A percentile compares a stretch with the other conserved stretches of the same genome.
Conservation (phyloP, 495 filamentous ascomycete species). For the Apiosordaria backusii region DNA sequence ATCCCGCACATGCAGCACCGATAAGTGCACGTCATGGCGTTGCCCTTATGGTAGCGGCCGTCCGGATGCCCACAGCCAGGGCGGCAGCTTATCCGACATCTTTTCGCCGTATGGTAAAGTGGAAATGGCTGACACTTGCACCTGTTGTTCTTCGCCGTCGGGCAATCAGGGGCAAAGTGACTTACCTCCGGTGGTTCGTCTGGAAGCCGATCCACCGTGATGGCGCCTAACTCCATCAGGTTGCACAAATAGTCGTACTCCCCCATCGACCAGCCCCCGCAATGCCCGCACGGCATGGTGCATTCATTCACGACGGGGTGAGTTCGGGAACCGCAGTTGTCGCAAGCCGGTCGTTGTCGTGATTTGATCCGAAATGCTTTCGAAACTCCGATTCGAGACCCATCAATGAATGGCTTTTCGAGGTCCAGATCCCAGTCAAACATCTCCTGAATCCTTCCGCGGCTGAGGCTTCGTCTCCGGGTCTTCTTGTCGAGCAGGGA, state of each 20-base stretch:
- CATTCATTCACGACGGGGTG: slow-evolving; percentile 26
- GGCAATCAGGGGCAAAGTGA: slow-evolving; percentile 30
- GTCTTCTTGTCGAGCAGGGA: slow-evolving; percentile 32
- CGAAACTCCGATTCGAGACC: not conserved
- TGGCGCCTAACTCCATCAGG: not conserved
- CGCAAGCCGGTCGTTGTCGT: slow-evolving; percentile 23
- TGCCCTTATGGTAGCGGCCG: slow-evolving; percentile 25
- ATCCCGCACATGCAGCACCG: slow-evolving; percentile 44
- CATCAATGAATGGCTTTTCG: too few species aligned
- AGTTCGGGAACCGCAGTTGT: slow-evolving; percentile 33
- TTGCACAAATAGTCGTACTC: not conserved
- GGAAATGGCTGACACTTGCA: slow-evolving; percentile 42
- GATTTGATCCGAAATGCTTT: not conserved
- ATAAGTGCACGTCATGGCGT: slow-evolving; percentile 35
- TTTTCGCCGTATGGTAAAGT: slow-evolving; percentile 29
- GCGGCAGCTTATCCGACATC: slow-evolving; percentile 34
- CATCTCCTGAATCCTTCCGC: slow-evolving; percentile 36
- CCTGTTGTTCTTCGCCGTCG: slow-evolving; percentile 30
- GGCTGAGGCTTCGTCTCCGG: slow-evolving; percentile 39
- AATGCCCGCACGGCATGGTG: slow-evolving; percentile 31
- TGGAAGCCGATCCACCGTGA: not conserved
- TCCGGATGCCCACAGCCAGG: slow-evolving; percentile 29
- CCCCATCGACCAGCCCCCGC: slow-evolving; percentile 22
- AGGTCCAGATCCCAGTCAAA: slow-evolving; percentile 25
- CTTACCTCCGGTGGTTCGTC: not conserved